Percentiles rank a stretch among this genome's conserved stretches.
Conservation (phyloP, 106 monocot species). For the Dendrobium nobile region DNA sequence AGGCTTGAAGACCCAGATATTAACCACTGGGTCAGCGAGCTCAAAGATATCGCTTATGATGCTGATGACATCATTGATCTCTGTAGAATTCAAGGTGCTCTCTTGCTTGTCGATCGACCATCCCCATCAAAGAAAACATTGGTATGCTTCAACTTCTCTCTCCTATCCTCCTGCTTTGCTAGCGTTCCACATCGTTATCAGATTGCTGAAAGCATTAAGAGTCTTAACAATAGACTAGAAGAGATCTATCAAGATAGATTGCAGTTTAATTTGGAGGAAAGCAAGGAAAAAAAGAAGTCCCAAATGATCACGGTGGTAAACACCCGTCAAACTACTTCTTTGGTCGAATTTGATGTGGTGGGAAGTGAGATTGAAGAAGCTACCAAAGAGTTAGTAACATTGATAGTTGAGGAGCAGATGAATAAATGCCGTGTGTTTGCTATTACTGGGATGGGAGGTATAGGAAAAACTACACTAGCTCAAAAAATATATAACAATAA, state of each 20-base stretch:
- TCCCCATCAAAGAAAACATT: not conserved
- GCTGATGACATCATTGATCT: slow-evolving; percentile 12
- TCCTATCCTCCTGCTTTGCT: slow-evolving; percentile 8
- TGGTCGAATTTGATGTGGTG: slow-evolving; percentile 14
- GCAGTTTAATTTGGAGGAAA: not conserved
- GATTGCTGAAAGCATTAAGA: slow-evolving; percentile 14
- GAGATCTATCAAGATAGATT: slow-evolving; percentile 13
- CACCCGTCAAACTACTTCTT: not conserved
- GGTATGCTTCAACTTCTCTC: not conserved
- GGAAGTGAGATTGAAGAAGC: slow-evolving; percentile 26
- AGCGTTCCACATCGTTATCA: slow-evolving; percentile 3
- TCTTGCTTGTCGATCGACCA: not conserved
- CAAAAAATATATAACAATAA: slow-evolving; percentile 19
- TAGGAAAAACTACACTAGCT: slow-evolving; percentile 47
- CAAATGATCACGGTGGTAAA: not conserved
- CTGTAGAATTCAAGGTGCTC: slow-evolving; percentile 3
- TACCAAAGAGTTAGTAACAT: slow-evolving; percentile 14
- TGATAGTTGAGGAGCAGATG: not conserved
- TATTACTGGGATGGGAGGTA: slow-evolving; percentile 31
- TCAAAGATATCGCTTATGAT: slow-evolving; percentile 8
- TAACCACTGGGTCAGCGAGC: slow-evolving; percentile 4
- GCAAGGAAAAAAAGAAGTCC: not conserved
- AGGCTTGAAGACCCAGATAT: slow-evolving; percentile 5
- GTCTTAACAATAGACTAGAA: slow-evolving; percentile 17
- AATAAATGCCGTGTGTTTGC: slow-evolving; percentile 14